Evolutionary conservation across 106 monocot genomes (phyloP), one percentile per base, ranked within the genome.

Genomic region (Acorus calamus): DNA sequence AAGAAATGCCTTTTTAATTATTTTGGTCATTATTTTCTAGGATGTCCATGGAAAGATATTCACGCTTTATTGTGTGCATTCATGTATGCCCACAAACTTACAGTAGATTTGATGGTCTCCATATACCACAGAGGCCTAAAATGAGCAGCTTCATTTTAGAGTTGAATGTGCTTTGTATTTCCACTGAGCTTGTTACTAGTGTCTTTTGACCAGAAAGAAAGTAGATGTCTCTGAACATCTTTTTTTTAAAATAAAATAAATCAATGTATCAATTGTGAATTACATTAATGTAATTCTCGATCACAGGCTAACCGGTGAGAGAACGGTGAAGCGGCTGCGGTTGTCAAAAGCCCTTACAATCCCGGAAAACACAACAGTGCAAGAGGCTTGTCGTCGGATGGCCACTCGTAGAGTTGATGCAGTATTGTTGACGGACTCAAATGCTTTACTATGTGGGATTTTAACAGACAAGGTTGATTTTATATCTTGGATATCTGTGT

Each of bases 381-480:
- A 67, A 42, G 92, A 92, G 67, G 88, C 85, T 52, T 92, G 92
- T 52, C 81, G 78, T 10, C 70, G 92, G 53, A 92, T 92, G 92
- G 92, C 80, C 57, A 70, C 78, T 57, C 76, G 92, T 9, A 81
- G 78, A 53, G 83, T 83, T 67, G 88, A 92, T 76, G 92, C 92
- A 47, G 84, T 85, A 45, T 66, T 92, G 74, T 53, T 92, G 68
- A 92, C 88, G 5, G 92, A 92, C 69, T 85, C 92, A 56, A 92
- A 92, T 74, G 92, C 92, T 0, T 80, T 92, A 57, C 88, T 92
- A 56, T 92, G 92, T 59, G 92, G 92, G 49, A 92, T 92, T 61
- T 70, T 92, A 48, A 92, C 92, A 46, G 88, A 88, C 71, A 92
- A 92, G 85, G 92, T 91, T 56, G 28, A 7, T 54, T 13, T 41